These are phyloP conservation scores for Astragalus glycyphyllos DNA, from an alignment of 306 rosid genomes.

Conservation along the genomic window DNA sequence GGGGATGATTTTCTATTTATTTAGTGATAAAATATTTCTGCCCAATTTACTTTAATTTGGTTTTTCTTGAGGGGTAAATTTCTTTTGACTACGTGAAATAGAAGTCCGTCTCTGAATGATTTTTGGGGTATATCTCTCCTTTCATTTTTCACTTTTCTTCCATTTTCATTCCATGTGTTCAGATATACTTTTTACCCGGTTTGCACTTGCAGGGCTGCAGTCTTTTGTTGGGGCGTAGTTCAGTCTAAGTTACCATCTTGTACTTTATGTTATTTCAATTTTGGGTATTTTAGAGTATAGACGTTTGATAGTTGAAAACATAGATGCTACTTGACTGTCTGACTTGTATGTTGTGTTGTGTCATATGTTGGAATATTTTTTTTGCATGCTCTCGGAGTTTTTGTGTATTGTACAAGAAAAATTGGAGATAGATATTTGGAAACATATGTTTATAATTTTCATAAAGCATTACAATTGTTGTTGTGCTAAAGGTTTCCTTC, in stretches of 20 bases:
- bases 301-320: not conserved
- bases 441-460: conserved; percentile 1
- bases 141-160: not conserved
- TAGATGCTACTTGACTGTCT: conserved; percentile 15
- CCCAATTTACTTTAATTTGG: not conserved
- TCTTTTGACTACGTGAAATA: not conserved
- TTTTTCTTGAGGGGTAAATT: not conserved
- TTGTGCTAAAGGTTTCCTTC: conserved; percentile 32
- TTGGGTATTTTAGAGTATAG: not conserved
- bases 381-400: too few species aligned
- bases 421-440: conserved; percentile 1
- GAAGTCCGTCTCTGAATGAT: not conserved
- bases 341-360: not conserved
- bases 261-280: not conserved
- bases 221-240: not conserved
- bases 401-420: not conserved
- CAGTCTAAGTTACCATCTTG: too few species aligned
- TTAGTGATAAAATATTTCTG: conserved; percentile 10
- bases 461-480: conserved; percentile 15
- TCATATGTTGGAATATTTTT: not conserved
- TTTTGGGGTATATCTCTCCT: not conserved
- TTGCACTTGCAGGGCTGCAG: conserved; percentile 7
- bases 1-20: not conserved
- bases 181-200: conserved; percentile 2
- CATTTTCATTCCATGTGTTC: conserved; percentile 2